Evolutionary conservation across 2,329 filamentous ascomycete genomes (phyloP).

Genomic region (Colletotrichum sp.): DNA sequence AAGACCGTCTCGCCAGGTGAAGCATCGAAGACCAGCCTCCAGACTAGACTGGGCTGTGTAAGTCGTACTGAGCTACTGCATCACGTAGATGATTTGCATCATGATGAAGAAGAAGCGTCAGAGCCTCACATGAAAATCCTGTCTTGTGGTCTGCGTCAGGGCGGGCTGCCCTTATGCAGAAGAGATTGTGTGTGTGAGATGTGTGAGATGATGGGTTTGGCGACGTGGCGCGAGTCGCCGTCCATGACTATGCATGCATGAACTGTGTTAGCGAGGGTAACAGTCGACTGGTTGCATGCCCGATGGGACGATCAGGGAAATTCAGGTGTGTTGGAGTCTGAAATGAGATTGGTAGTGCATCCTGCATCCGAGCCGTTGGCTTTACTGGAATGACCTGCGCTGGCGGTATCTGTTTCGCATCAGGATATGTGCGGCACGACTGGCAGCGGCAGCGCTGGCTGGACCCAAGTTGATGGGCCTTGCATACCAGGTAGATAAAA

Average conservation of each 20-base stretch:
- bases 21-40: background rate
- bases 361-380: background rate
- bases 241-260: slow-evolving; percentile 1
- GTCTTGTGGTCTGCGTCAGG: background rate
- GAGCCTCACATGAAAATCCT: background rate
- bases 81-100: background rate
- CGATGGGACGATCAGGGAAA: background rate
- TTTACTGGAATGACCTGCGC: background rate
- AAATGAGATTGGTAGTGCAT: background rate
- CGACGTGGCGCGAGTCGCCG: background rate
- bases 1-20: background rate
- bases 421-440: background rate
- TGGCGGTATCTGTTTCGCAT: background rate
- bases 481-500: background rate
- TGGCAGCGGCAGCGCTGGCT: background rate
- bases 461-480: background rate
- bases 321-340: background rate
- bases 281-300: background rate
- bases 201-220: background rate
- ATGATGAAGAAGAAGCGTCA: background rate
- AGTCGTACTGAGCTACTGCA: background rate
- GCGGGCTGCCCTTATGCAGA: background rate
- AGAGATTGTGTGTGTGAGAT: background rate
- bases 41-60: background rate
- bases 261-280: background rate